phyloP scores from a whole-genome alignment of 106 monocot species.

The Cymbidium sinense region DNA sequence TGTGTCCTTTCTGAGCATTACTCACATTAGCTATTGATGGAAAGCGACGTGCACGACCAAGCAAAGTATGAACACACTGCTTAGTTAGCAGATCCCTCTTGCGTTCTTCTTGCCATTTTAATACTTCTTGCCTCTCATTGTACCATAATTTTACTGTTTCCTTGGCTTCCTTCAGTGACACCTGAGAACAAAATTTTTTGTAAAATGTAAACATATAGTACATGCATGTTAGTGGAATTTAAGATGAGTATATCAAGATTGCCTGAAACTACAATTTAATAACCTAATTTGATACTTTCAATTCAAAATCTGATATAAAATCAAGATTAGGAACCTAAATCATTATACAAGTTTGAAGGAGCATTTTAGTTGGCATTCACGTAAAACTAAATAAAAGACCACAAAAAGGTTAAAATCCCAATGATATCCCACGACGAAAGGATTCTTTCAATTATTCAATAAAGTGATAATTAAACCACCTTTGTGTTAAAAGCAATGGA shows the following conservation, averaged over 20 bases:
- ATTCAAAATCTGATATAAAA: background rate
- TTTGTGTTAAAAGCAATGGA: background rate
- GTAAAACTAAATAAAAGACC: background rate
- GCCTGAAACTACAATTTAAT: background rate
- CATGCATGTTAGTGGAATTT: background rate
- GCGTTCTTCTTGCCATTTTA: conserved; percentile 65
- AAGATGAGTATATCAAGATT: background rate
- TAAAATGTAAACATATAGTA: background rate
- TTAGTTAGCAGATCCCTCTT: conserved; percentile 40
- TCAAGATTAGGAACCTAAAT: background rate
- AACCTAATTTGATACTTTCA: background rate
- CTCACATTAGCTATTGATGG: conserved; percentile 40
- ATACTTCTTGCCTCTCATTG: conserved; percentile 79
- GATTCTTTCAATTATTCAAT: background rate
- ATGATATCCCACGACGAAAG: background rate
- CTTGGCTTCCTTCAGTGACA: conserved; percentile 77
- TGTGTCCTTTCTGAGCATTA: conserved; percentile 68
- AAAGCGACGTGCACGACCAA: conserved; percentile 77
- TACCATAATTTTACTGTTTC: conserved; percentile 85
- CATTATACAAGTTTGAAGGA: background rate
- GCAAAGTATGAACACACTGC: conserved; percentile 54
- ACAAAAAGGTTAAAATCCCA: background rate
- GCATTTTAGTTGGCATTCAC: background rate
- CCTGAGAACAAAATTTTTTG: conserved; percentile 29
- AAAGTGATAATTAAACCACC: too few species aligned